These are phyloP conservation scores for Claviceps arundinis DNA, from an alignment of 2,329 filamentous ascomycete genomes.

Conservation along the genomic window DNA sequence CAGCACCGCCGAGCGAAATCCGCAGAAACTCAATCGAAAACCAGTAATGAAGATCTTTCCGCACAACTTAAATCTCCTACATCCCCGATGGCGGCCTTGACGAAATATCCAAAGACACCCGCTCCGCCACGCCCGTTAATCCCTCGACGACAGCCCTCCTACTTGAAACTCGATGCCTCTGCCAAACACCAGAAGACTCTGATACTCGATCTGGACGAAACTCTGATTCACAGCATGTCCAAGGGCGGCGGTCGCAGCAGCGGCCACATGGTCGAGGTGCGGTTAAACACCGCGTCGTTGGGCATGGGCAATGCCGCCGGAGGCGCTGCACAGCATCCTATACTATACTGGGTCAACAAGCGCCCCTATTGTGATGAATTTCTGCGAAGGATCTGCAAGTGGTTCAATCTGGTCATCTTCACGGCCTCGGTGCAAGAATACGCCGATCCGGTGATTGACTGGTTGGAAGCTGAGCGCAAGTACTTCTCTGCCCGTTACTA, in stretches of 20 bases:
- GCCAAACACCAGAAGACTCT: conserved; percentile 72
- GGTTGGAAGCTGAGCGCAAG: conserved; percentile 92
- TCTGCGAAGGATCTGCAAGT: conserved; percentile 80
- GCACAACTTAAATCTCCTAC: conserved; percentile 89
- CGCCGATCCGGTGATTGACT: conserved; percentile 96
- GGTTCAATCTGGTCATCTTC: conserved; percentile 95
- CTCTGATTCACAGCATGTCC: conserved; percentile 93
- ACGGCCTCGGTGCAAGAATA: conserved; percentile 98
- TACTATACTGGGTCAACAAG: conserved; percentile 98
- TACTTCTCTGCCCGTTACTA: conserved; percentile 93
- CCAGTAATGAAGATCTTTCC: conserved; percentile 42
- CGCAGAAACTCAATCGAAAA: conserved; percentile 28
- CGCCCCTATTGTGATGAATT: conserved; percentile 95
- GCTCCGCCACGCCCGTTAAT: conserved; percentile 82
- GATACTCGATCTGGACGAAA: conserved; percentile 92
- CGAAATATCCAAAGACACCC: conserved; percentile 81
- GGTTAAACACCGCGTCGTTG: conserved; percentile 60
- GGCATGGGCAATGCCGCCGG: conserved; percentile 53
- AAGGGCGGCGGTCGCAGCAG: conserved; percentile 77
- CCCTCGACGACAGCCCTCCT: conserved; percentile 79
- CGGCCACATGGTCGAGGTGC: conserved; percentile 98
- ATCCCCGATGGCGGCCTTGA: conserved; percentile 64
- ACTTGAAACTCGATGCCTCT: conserved; percentile 49
- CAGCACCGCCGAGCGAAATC: conserved; percentile 50
- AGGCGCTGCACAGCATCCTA: conserved; percentile 68